These are phyloP conservation scores for Blastobotrys americana DNA, from an alignment of 805 yeast species.

Conservation along the genomic window DNA sequence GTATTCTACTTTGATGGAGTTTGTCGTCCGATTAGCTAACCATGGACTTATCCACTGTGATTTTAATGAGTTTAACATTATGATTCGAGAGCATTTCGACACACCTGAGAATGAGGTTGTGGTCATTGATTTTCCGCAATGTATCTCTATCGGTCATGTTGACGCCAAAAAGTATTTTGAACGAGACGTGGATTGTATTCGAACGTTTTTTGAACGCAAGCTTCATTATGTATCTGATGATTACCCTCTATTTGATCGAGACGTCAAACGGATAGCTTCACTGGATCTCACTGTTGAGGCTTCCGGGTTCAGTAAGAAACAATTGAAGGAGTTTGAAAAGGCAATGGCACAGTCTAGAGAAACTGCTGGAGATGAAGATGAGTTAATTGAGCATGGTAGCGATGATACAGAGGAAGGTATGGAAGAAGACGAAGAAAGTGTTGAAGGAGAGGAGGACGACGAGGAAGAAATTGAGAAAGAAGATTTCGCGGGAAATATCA, in stretches of 20 bases:
- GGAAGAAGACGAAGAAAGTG: slow-evolving; percentile 39
- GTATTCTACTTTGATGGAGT: slow-evolving; percentile 80
- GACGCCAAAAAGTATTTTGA: slow-evolving; percentile 86
- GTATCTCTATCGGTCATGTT: slow-evolving; percentile 83
- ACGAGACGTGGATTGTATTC: slow-evolving; percentile 87
- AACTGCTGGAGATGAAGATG: slow-evolving; percentile 38
- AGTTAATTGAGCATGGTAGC: slow-evolving; percentile 29
- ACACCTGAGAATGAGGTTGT: slow-evolving; percentile 60
- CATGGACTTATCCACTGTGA: slow-evolving; percentile 95
- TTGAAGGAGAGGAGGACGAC: slow-evolving; percentile 31
- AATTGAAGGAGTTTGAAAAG: slow-evolving; percentile 59
- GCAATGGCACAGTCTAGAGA: slow-evolving; percentile 49
- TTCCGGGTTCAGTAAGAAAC: slow-evolving; percentile 68
- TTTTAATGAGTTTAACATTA: slow-evolving; percentile 92
- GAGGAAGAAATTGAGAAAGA: slow-evolving; percentile 34
- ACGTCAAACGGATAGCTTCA: slow-evolving; percentile 57
- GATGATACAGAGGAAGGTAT: slow-evolving; percentile 33
- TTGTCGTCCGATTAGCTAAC: slow-evolving; percentile 74
- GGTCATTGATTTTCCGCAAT: slow-evolving; percentile 97
- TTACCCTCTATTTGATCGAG: slow-evolving; percentile 74
- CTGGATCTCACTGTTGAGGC: slow-evolving; percentile 88
- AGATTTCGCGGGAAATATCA: slow-evolving; percentile 24
- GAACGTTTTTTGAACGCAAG: slow-evolving; percentile 72
- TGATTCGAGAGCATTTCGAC: slow-evolving; percentile 52
- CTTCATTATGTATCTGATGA: slow-evolving; percentile 72